Evolutionary conservation across 1,284 basidiomycete genomes (phyloP).

Genomic region (Lentinula novae-zelandiae): DNA sequence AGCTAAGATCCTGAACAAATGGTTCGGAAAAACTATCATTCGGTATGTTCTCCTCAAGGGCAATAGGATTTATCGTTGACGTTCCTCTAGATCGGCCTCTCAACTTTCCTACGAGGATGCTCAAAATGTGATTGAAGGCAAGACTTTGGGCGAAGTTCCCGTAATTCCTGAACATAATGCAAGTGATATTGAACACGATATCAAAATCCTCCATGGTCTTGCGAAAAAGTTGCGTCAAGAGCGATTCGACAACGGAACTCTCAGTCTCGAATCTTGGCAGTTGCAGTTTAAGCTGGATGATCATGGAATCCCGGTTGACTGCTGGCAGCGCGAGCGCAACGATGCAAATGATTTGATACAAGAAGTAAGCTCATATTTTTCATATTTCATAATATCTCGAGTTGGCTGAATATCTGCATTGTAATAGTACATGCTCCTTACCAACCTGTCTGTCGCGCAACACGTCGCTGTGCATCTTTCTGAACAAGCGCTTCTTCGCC

Average conservation of each 20-base stretch:
- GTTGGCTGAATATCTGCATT: conserved; percentile 3
- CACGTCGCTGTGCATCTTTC: conserved; percentile 92
- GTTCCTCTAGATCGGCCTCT: conserved; percentile 65
- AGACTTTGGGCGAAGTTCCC: conserved; percentile 48
- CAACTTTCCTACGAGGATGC: conserved; percentile 84
- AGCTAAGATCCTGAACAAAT: conserved; percentile 80
- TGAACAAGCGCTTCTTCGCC: conserved; percentile 91
- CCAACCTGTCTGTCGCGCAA: conserved; percentile 89
- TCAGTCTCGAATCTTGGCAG: conserved; percentile 70
- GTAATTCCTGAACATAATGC: conserved; percentile 57
- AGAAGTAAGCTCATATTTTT: conserved; percentile 55
- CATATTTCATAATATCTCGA: neutral
- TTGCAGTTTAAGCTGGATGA: conserved; percentile 84
- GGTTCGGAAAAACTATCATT: conserved; percentile 92
- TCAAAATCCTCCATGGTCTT: conserved; percentile 66
- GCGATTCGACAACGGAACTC: conserved; percentile 80
- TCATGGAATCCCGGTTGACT: conserved; percentile 81
- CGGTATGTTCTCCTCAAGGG: conserved; percentile 47
- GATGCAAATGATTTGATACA: conserved; percentile 86
- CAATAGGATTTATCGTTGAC: conserved; percentile 11
- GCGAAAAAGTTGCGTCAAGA: conserved; percentile 72
- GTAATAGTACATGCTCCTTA: conserved; percentile 85
- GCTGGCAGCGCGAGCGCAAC: conserved; percentile 56
- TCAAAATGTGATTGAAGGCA: conserved; percentile 80
- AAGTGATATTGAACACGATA: conserved; percentile 70